phyloP scores from a whole-genome alignment of 768 basidiomycete genomes.

The Lentinula aciculospora region DNA sequence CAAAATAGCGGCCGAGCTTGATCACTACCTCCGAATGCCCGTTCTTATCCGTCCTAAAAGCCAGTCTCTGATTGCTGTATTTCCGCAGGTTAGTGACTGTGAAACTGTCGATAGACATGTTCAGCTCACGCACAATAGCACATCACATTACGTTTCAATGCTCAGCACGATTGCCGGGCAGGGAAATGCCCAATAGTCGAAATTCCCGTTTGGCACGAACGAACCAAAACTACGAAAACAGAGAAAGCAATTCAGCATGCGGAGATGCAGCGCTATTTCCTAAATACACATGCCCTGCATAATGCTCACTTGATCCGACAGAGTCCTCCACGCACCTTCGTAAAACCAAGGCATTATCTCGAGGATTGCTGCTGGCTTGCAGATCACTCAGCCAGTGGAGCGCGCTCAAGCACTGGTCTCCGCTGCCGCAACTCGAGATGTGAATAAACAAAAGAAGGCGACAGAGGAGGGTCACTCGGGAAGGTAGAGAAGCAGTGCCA shows the following conservation, averaged over 20 bases:
- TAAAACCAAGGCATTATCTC: no score
- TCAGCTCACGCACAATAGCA: neutral
- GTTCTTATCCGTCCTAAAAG: neutral
- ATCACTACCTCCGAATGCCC: neutral
- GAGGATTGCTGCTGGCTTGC: no score
- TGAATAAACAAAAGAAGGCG: no score
- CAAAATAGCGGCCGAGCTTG: neutral
- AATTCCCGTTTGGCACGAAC: slow-evolving; percentile 7
- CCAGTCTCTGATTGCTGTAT: no score
- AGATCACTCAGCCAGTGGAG: no score
- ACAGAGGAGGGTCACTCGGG: no score
- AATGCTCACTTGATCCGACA: neutral
- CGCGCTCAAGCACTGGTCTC: no score
- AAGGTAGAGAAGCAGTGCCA: no score
- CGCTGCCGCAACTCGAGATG: no score
- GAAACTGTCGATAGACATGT: no score
- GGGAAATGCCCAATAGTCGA: slow-evolving; percentile 4
- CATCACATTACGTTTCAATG: slow-evolving; percentile 8
- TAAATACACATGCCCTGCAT: slow-evolving; percentile 12
- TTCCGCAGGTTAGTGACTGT: no score
- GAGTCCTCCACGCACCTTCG: slow-evolving; percentile 7
- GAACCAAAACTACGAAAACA: neutral
- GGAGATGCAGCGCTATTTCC: slow-evolving; percentile 11
- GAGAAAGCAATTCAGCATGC: slow-evolving; percentile 7
- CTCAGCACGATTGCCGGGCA: slow-evolving; percentile 15